Percentiles rank a stretch among this genome's conserved stretches.
These are phyloP conservation scores for Aspergillus caelatus DNA, from an alignment of 2,329 filamentous ascomycete genomes.

Conservation along the genomic window DNA sequence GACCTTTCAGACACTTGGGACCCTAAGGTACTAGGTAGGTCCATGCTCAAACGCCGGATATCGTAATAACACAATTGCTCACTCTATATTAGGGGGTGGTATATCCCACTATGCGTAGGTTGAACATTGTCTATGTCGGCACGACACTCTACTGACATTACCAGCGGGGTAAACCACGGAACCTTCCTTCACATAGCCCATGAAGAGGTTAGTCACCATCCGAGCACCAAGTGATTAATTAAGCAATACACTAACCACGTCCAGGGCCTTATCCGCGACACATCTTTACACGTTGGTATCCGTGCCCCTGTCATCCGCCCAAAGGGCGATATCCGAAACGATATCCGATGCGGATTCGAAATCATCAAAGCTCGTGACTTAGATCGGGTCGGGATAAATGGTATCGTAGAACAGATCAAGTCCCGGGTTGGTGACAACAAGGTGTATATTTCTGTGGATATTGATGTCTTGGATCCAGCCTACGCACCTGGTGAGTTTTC, in stretches of 20 bases:
- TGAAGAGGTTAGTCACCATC: constrained; percentile 46
- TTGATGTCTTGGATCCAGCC: constrained; percentile 60
- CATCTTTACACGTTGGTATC: constrained; percentile 60
- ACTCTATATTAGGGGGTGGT: constrained; percentile 14
- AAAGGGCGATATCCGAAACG: constrained; percentile 56
- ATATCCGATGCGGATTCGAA: constrained; percentile 57
- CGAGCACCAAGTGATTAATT: too few relatives aligned
- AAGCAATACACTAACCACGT: not conserved
- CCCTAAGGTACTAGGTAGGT: constrained; percentile 53
- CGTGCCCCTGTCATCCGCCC: constrained; percentile 54
- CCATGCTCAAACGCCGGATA: constrained; percentile 45
- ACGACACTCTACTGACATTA: not conserved
- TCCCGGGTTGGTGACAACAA: constrained; percentile 49
- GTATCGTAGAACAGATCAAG: constrained; percentile 53
- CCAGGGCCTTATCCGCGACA: constrained; percentile 54
- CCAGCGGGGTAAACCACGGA: constrained; percentile 57
- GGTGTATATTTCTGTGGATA: constrained; percentile 60
- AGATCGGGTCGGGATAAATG: constrained; percentile 52
- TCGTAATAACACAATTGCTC: not conserved
- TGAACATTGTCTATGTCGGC: too few relatives aligned
- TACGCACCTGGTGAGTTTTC: constrained; percentile 50
- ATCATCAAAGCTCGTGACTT: constrained; percentile 58
- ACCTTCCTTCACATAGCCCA: constrained; percentile 61
- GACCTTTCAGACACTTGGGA: constrained; percentile 54
- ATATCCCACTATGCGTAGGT: constrained; percentile 38